phyloP scores from a whole-genome alignment of 2,329 filamentous ascomycete species.

The Elsinoe perseae region DNA sequence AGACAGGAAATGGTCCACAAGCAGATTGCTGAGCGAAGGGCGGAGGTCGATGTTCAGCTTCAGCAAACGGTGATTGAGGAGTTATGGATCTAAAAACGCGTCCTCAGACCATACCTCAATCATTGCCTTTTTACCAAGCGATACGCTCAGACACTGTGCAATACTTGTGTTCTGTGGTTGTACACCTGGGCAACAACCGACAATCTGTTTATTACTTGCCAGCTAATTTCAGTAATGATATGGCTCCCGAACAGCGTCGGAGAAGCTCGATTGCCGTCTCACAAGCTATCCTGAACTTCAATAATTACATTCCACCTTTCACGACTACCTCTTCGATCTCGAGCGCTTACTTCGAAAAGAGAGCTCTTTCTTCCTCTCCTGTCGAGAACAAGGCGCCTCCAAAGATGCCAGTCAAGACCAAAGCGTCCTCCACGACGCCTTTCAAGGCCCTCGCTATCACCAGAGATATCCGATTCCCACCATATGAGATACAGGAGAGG shows the following conservation, averaged over 20 bases:
- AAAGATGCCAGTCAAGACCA: slow-evolving; percentile 3
- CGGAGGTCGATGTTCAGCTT: not conserved
- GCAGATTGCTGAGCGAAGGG: not conserved
- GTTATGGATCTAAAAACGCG: not conserved
- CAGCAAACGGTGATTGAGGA: not conserved
- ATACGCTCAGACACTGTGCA: slow-evolving; percentile 6
- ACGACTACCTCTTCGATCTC: not conserved
- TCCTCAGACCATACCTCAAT: not conserved
- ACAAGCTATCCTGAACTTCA: slow-evolving; percentile 2
- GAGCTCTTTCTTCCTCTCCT: slow-evolving; percentile 4
- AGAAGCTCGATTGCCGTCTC: not conserved
- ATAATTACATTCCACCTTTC: slow-evolving; percentile 5
- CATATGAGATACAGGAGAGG: slow-evolving; percentile 11
- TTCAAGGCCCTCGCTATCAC: not conserved
- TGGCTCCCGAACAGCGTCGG: slow-evolving; percentile 1
- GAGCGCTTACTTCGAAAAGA: slow-evolving; percentile 12
- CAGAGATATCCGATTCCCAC: not conserved
- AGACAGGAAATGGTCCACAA: not conserved
- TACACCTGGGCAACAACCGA: not conserved
- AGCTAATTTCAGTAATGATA: not conserved
- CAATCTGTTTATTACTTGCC: not conserved
- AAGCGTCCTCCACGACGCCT: not conserved
- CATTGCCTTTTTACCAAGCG: not conserved
- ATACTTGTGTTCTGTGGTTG: not conserved
- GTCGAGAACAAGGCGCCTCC: not conserved